phyloP scores from a whole-genome alignment of 1,284 basidiomycete species.

The Exsudoporus floridanus region DNA sequence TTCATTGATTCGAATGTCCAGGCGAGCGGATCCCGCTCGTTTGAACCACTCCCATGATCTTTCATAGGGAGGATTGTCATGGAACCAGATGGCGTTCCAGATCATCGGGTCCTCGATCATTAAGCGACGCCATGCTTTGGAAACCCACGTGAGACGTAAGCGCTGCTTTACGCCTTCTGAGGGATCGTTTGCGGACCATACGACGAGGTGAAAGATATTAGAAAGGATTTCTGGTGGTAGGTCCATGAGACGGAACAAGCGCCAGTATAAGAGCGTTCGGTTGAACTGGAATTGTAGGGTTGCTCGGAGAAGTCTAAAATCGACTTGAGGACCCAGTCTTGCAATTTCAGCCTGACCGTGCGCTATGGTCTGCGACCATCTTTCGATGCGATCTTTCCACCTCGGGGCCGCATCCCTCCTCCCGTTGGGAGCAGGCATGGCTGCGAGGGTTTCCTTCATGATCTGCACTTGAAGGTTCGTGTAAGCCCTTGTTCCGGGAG shows the following conservation, averaged over 20 bases:
- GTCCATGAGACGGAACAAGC: slow-evolving; percentile 55
- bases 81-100: slow-evolving; percentile 63
- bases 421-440: slow-evolving; percentile 18
- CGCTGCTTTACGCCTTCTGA: slow-evolving; percentile 41
- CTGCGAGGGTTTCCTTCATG: slow-evolving; percentile 17
- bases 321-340: slow-evolving; percentile 19
- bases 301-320: slow-evolving; percentile 4
- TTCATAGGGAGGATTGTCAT: slow-evolving; percentile 47
- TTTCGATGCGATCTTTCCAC: slow-evolving; percentile 3
- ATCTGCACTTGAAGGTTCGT: slow-evolving; percentile 16
- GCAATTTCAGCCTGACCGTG: slow-evolving; percentile 23
- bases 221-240: slow-evolving; percentile 62
- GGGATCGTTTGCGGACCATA: slow-evolving; percentile 45
- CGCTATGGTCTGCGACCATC: slow-evolving; percentile 20
- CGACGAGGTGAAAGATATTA: slow-evolving; percentile 58
- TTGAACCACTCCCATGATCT: slow-evolving; percentile 53
- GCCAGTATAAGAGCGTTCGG: slow-evolving; percentile 39
- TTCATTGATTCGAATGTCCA: slow-evolving; percentile 60
- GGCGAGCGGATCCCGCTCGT: slow-evolving; percentile 48
- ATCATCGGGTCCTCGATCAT: slow-evolving; percentile 50
- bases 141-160: slow-evolving; percentile 55
- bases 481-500: slow-evolving; percentile 23
- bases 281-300: slow-evolving; percentile 21
- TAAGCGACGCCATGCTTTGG: slow-evolving; percentile 51
- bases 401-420: background rate